Evolutionary conservation across 2,329 filamentous ascomycete genomes (phyloP).

Genomic region (Berkeleyomyces rouxiae): DNA sequence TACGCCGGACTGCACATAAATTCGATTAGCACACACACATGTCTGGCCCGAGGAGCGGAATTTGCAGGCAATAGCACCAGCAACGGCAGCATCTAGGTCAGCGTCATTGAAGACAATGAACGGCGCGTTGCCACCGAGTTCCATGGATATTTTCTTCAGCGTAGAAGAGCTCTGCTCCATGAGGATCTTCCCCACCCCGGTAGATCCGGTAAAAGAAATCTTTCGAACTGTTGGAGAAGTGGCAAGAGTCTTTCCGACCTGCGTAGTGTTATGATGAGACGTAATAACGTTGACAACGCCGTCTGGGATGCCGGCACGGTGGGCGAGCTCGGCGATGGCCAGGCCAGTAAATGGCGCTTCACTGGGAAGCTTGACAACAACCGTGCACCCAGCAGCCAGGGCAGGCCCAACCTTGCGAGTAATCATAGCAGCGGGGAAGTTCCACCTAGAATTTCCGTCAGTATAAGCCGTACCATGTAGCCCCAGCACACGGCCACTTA

Average conservation of each 20-base stretch:
- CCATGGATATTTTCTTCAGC: slow-evolving; percentile 69
- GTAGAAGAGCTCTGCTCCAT: slow-evolving; percentile 82
- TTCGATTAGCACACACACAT: slow-evolving; percentile 76
- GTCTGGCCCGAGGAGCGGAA: slow-evolving; percentile 94
- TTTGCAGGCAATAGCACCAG: slow-evolving; percentile 70
- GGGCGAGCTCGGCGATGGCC: slow-evolving; percentile 70
- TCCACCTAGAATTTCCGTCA: slow-evolving; percentile 40
- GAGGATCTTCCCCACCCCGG: slow-evolving; percentile 50
- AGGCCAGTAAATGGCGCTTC: slow-evolving; percentile 88
- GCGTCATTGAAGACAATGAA: slow-evolving; percentile 97
- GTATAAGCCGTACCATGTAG: background rate
- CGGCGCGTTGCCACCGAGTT: slow-evolving; percentile 86
- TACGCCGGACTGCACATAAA: slow-evolving; percentile 63
- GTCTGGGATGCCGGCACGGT: slow-evolving; percentile 74
- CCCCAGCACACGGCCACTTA: slow-evolving; percentile 18
- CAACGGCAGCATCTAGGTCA: slow-evolving; percentile 69
- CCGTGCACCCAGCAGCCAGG: slow-evolving; percentile 86
- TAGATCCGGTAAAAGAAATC: slow-evolving; percentile 83
- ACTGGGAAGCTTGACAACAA: slow-evolving; percentile 77
- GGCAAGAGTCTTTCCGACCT: slow-evolving; percentile 62
- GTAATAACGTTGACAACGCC: slow-evolving; percentile 87
- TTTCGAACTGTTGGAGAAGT: slow-evolving; percentile 59
- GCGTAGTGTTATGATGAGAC: slow-evolving; percentile 58
- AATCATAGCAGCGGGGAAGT: slow-evolving; percentile 68
- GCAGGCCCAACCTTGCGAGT: slow-evolving; percentile 55